Conservation (phyloP, 2,329 filamentous ascomycete species). For the Diplodia mutila region DNA sequence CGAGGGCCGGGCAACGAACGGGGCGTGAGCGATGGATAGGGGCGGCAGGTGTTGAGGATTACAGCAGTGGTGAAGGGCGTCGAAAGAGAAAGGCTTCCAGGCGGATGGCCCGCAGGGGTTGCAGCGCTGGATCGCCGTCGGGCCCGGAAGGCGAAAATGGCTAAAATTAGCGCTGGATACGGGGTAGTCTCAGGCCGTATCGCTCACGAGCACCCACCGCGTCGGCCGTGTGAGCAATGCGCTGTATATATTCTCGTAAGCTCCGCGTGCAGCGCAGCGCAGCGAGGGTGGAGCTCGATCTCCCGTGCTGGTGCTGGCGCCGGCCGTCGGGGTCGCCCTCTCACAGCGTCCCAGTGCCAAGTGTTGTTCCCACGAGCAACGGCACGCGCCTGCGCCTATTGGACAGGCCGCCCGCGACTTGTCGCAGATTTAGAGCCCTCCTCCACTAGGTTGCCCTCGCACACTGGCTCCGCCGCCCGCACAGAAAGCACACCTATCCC, state of each 20-base stretch:
- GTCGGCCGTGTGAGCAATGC: not conserved
- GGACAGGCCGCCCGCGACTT: conserved; percentile 12
- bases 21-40: conserved; percentile 8
- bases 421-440: conserved; percentile 8
- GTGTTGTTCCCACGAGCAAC: conserved; percentile 23
- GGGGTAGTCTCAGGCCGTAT: conserved; percentile 20
- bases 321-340: not conserved
- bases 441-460: not conserved
- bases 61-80: not conserved
- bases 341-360: conserved; percentile 10
- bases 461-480: not conserved
- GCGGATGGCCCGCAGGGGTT: conserved; percentile 21
- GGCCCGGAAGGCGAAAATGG: conserved; percentile 23
- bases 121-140: conserved; percentile 22
- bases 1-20: conserved; percentile 13
- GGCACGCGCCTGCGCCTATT: conserved; percentile 6
- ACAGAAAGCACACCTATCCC: not conserved
- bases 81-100: conserved; percentile 3
- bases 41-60: not conserved
- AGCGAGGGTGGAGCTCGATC: not conserved
- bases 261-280: not conserved
- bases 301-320: not conserved
- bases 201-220: conserved; percentile 13
- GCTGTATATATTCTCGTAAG: not conserved
- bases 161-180: conserved; percentile 22